A percentile compares a stretch with the other conserved stretches of the same genome.
Conservation (phyloP, 176 grass and related monocot species). For the Typha latifolia region DNA sequence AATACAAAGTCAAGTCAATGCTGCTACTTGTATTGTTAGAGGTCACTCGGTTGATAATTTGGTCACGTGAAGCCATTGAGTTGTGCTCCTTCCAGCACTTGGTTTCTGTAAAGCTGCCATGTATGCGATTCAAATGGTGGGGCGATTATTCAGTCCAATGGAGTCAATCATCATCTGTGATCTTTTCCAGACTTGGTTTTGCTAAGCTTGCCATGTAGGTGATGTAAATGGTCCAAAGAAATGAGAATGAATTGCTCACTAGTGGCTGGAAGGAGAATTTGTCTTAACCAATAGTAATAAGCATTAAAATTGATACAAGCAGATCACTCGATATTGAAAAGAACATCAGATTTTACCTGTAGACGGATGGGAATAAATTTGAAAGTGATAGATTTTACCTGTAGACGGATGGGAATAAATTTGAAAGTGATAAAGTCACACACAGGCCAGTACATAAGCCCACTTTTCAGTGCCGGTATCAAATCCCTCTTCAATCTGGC, state of each 20-base stretch:
- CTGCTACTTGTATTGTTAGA: too few relatives aligned
- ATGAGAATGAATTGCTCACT: slow-evolving; percentile 93
- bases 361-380: slow-evolving; percentile 85
- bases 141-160: neutral
- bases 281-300: too few relatives aligned
- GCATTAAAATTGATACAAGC: neutral
- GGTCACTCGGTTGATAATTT: too few relatives aligned
- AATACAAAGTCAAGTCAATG: too few relatives aligned
- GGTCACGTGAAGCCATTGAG: too few relatives aligned
- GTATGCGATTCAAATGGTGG: too few relatives aligned
- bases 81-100: too few relatives aligned
- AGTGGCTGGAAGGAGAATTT: slow-evolving; percentile 49
- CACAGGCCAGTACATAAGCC: slow-evolving; percentile 79
- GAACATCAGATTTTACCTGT: slow-evolving; percentile 42
- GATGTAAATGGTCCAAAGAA: slow-evolving; percentile 98
- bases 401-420: slow-evolving; percentile 79
- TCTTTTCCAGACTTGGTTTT: slow-evolving; percentile 50
- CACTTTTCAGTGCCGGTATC: slow-evolving; percentile 63
- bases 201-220: slow-evolving; percentile 97
- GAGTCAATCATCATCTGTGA: slow-evolving; percentile 22
- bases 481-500: slow-evolving; percentile 85
- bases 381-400: slow-evolving; percentile 84
- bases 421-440: slow-evolving; percentile 99
- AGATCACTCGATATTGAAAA: neutral
- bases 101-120: too few relatives aligned